Evolutionary conservation across 768 basidiomycete genomes (phyloP).

Genomic region (Cantharellus cinnabarinus): DNA sequence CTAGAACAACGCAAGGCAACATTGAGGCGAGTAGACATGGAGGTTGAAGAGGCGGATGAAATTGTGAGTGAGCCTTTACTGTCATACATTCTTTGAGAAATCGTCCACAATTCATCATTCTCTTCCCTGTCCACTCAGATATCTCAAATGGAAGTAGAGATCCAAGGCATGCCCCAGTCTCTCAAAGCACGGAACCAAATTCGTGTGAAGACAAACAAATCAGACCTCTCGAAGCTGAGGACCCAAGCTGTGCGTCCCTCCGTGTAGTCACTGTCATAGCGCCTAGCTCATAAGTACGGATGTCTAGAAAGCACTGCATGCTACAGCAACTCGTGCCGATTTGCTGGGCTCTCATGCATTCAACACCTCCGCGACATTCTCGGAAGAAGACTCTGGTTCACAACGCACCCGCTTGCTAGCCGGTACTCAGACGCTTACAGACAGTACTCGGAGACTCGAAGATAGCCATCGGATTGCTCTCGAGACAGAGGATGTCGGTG

Average conservation of each 20-base stretch:
- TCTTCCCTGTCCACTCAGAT: slow-evolving; percentile 29
- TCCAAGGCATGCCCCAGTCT: slow-evolving; percentile 80
- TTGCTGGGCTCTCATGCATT: slow-evolving; percentile 26
- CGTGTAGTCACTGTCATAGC: neutral
- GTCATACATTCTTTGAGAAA: neutral
- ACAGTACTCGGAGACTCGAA: slow-evolving; percentile 66
- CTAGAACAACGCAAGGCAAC: slow-evolving; percentile 66
- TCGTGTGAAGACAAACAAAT: slow-evolving; percentile 55
- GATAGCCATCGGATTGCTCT: slow-evolving; percentile 84
- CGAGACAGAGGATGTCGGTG: slow-evolving; percentile 91
- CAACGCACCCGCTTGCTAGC: slow-evolving; percentile 65
- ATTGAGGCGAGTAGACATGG: slow-evolving; percentile 74
- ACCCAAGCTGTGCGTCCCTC: slow-evolving; percentile 27
- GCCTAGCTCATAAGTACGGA: neutral
- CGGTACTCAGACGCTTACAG: slow-evolving; percentile 59
- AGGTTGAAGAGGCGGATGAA: slow-evolving; percentile 95
- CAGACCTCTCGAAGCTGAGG: slow-evolving; percentile 59
- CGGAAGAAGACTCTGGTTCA: slow-evolving; percentile 50
- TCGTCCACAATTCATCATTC: neutral
- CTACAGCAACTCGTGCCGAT: slow-evolving; percentile 51
- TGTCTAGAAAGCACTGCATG: slow-evolving; percentile 41
- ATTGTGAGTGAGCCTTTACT: slow-evolving; percentile 35
- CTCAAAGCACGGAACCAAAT: slow-evolving; percentile 56
- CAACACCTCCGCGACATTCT: slow-evolving; percentile 29
- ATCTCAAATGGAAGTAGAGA: slow-evolving; percentile 98